Evolutionary conservation across 257 asterid genomes (phyloP), one percentile per base, ranked within the genome.

Genomic region (Galeopsis tetrahit): DNA sequence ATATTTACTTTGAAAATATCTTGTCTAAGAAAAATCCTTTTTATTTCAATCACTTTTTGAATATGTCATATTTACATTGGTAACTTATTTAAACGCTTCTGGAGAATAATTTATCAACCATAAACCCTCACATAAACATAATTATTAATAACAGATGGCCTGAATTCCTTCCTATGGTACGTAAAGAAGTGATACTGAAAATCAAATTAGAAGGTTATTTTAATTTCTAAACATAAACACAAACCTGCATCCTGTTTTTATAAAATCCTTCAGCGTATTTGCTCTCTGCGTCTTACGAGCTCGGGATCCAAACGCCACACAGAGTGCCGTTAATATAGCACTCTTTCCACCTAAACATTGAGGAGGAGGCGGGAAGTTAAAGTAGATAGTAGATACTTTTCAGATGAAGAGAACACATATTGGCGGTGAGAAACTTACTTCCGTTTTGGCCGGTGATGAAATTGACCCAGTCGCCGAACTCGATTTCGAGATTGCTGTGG

Each of bases 361-460:
- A 42, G 1, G 7, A 0, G 11, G 28, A 21, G 28, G 28, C 28
- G 28, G 1, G 28, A 21, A 21, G 28, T 21, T 21, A 21, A 21
- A 21, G 28, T 21, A 21, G 1, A 21, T 21, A 21, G 28, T 21
- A 21, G 28, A 21, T 21, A 21, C 28, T 21, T 21, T 21, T 6
- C 48, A 61, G 4, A 17, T 58, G 0, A 14, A 46, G 48, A 49
- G 68, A 5, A 13, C 36, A 11, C 28, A 51, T 46, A 11, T 38
- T 7, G 70, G 34, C 57, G 39, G 66, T 31, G 28, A 17, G 61
- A 42, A 17, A 66, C 95, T 83, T 76, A 93, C 99, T 94, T 70
- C 99, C 99, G 34, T 94, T 94, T 78, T 89, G 99, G 10, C 99
- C 99, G 14, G 99, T 94, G 76, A 94, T 83, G 83, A 94, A 94